These are phyloP conservation scores for Corylus avellana DNA, from an alignment of 306 rosid species.

Conservation along the genomic window DNA sequence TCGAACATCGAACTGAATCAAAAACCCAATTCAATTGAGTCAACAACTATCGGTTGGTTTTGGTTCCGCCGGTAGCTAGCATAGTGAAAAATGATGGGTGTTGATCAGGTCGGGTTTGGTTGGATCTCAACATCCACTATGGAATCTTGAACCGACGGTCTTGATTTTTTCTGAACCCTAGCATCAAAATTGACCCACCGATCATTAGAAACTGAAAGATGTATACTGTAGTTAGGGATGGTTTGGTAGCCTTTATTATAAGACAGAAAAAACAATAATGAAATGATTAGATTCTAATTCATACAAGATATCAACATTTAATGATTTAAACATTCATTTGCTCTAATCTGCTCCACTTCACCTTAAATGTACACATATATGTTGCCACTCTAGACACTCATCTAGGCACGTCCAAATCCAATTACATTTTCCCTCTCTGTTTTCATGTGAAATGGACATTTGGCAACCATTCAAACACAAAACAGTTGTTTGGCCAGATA, in stretches of 20 bases:
- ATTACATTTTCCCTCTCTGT: neutral
- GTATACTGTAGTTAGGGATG: neutral
- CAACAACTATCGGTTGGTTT: too few relatives aligned
- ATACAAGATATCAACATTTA: neutral
- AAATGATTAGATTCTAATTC: neutral
- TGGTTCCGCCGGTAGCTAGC: too few relatives aligned
- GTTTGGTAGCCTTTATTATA: neutral
- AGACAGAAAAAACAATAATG: neutral
- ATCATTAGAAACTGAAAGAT: too few relatives aligned
- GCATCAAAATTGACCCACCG: too few relatives aligned
- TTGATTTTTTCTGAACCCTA: too few relatives aligned
- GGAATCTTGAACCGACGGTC: too few relatives aligned
- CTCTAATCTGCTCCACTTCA: neutral
- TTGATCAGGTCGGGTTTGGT: too few relatives aligned
- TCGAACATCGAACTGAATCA: too few relatives aligned
- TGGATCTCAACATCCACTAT: too few relatives aligned
- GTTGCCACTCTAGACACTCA: neutral
- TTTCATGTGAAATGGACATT: neutral
- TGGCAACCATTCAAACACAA: neutral
- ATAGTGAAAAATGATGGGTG: too few relatives aligned
- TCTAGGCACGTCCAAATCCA: neutral
- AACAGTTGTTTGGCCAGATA: neutral
- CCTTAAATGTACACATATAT: neutral
- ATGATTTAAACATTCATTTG: neutral
- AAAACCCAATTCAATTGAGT: too few relatives aligned